Evolutionary conservation across 108 stramenopile species (phyloP).

Genomic region (Nitzschia sp.): DNA sequence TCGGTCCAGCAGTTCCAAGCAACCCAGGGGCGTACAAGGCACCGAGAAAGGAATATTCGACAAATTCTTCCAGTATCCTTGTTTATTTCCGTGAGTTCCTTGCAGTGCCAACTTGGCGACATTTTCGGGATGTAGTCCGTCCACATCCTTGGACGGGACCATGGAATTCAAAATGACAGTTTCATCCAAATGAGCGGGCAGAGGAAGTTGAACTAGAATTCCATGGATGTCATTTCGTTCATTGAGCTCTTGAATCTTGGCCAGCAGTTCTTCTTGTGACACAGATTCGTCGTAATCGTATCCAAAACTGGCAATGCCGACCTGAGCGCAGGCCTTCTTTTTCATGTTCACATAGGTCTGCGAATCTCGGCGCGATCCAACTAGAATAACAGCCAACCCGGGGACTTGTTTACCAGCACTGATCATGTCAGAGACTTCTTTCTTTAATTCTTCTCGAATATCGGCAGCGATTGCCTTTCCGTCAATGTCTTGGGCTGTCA

Average conservation of each 20-base stretch:
- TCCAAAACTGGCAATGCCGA: constrained; percentile 79
- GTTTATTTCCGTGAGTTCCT: constrained; percentile 18
- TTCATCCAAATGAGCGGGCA: constrained; percentile 91
- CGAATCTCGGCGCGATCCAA: constrained; percentile 89
- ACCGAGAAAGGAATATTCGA: constrained; percentile 65
- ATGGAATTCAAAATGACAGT: constrained; percentile 69
- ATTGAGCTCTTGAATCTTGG: constrained; percentile 77
- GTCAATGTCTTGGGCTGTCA: constrained; percentile 57
- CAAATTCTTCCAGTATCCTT: constrained; percentile 51
- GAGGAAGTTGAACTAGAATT: constrained; percentile 96
- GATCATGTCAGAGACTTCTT: constrained; percentile 31
- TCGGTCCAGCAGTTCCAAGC: constrained; percentile 94
- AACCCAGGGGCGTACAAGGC: constrained; percentile 92
- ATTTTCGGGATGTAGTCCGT: constrained; percentile 95
- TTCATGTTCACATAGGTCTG: constrained; percentile 98
- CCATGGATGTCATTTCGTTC: constrained; percentile 86
- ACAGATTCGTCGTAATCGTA: constrained; percentile 80
- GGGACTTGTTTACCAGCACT: constrained; percentile 39
- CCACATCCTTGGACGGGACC: constrained; percentile 91
- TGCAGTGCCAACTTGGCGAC: constrained; percentile 71
- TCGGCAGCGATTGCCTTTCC: constrained; percentile 78
- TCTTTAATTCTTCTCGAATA: constrained; percentile 72
- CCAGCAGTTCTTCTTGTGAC: constrained; percentile 81
- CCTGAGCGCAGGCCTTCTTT: constrained; percentile 93
- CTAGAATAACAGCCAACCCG: constrained; percentile 95